These are phyloP conservation scores for Exophiala lecanii-corni DNA, from an alignment of 2,329 filamentous ascomycete species.

Conservation along the genomic window DNA sequence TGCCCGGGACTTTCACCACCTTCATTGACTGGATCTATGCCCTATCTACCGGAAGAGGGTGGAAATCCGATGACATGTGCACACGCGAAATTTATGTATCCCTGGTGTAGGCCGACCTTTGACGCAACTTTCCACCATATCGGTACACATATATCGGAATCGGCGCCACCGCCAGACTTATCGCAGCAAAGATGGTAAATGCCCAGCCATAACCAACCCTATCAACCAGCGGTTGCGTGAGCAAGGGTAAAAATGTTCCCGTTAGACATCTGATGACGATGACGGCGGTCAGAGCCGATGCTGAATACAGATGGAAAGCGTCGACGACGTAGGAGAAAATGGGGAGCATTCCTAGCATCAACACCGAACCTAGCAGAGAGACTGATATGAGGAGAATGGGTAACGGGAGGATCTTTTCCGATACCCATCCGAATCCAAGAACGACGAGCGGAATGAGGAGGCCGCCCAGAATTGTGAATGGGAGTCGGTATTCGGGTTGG, in stretches of 20 bases:
- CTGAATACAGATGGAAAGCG: conserved; percentile 36
- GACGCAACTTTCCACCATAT: conserved; percentile 20
- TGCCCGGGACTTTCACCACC: too few species aligned
- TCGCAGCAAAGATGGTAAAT: conserved; percentile 22
- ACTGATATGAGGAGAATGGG: conserved; percentile 14
- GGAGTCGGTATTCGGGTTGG: conserved; percentile 41
- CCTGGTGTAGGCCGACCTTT: conserved; percentile 20
- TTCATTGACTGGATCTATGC: too few species aligned
- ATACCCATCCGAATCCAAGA: conserved; percentile 24
- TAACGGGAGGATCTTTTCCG: conserved; percentile 17
- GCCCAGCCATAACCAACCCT: conserved; percentile 26
- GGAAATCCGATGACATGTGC: too few species aligned
- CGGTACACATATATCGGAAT: conserved; percentile 22
- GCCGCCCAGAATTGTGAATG: conserved; percentile 44
- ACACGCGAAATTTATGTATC: too few species aligned
- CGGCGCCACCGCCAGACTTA: conserved; percentile 18
- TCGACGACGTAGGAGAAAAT: conserved; percentile 27
- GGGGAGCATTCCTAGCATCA: conserved; percentile 22
- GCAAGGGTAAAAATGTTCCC: conserved; percentile 27
- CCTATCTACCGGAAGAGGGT: too few species aligned
- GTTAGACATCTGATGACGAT: conserved; percentile 25
- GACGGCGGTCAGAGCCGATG: conserved; percentile 32
- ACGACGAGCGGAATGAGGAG: conserved; percentile 28
- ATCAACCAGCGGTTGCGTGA: conserved; percentile 19
- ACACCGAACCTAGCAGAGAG: conserved; percentile 14